phyloP scores from a whole-genome alignment of 495 filamentous ascomycete genomes.

The Penicillium angulare region DNA sequence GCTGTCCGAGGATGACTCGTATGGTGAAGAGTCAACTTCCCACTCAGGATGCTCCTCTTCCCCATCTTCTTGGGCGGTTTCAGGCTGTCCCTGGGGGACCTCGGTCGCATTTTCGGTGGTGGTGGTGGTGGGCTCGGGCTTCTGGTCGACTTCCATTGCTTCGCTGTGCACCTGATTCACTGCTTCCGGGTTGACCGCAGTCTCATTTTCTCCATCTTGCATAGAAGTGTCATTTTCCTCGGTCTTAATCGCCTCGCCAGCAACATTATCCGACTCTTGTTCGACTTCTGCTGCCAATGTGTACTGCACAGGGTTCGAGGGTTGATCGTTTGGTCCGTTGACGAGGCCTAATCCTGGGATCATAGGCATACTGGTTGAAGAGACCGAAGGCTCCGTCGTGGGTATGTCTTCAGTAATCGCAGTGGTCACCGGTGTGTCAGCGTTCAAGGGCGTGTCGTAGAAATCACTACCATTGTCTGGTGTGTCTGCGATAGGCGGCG shows the following conservation, averaged over 20 bases:
- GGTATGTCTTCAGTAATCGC: neutral
- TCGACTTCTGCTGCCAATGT: neutral
- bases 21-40: slow-evolving; percentile 64
- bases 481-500: slow-evolving; percentile 35
- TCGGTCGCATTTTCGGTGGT: slow-evolving; percentile 7
- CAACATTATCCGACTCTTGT: slow-evolving; percentile 2
- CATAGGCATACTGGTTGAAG: slow-evolving; percentile 15
- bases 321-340: slow-evolving; percentile 24
- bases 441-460: slow-evolving; percentile 37
- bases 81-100: slow-evolving; percentile 1
- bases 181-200: slow-evolving; percentile 6
- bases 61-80: slow-evolving; percentile 35
- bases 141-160: slow-evolving; percentile 37
- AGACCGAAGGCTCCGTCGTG: slow-evolving; percentile 4
- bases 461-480: slow-evolving; percentile 44
- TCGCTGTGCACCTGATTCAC: slow-evolving; percentile 11
- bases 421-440: slow-evolving; percentile 23
- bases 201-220: neutral
- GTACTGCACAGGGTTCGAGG: slow-evolving; percentile 16
- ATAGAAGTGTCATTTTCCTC: neutral
- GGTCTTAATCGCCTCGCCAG: neutral
- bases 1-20: slow-evolving; percentile 54
- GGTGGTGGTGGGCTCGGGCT: slow-evolving; percentile 12
- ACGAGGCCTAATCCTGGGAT: slow-evolving; percentile 44
- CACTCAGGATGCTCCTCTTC: slow-evolving; percentile 69